Evolutionary conservation across 768 basidiomycete genomes (phyloP), one percentile per base, ranked within the genome.

Genomic region (Suillus luteus): DNA sequence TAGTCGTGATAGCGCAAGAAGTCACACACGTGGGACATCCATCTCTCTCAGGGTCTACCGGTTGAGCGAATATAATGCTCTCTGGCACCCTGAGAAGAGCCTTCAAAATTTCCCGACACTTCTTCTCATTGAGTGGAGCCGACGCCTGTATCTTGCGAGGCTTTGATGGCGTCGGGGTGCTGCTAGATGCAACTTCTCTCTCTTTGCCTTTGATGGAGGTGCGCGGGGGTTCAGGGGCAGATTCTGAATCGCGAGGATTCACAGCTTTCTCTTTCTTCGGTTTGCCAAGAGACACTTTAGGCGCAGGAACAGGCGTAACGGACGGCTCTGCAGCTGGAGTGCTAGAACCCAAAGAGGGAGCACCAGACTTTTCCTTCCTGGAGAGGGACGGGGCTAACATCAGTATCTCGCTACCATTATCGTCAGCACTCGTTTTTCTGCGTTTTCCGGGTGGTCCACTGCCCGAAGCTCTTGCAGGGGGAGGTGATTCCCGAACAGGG

Each of bases 1-100:
- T 38, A 62, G 31, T 12, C 12, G 24, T 59, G 15, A 59, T 41
- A 52, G 38, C 14, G 2, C 55, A 46, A 60, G 48, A 49, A 43
- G 44, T 38, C 58, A 83, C 91, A 77, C 72, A 96, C 93, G 94
- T 95, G 55, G 96, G 95, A 74, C 92, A 96, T 22, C 92, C 95
- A 75, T 93, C 93, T 58, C 77, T 72, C 15, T 86, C 75, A 4
- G 96, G 91, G 74, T 98, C 90, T 22, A 98, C 96, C 3, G 96
- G 93, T 27, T 84, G 81, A 57, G 82, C 71, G 78, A 98, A 98
- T 64, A 94, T 89, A 35, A 74, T 77, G 46, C 86, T 83, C 71
- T 95, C 91, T 2, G 86, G 84, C 19, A 90, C 69, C 69, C 82
- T 90, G 59, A 77, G 74, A 9, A 95, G 70, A 27, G 67, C 76